Evolutionary conservation across 176 grass and related monocot species (phyloP).

Genomic region (Cenchrus fungigraminus): DNA sequence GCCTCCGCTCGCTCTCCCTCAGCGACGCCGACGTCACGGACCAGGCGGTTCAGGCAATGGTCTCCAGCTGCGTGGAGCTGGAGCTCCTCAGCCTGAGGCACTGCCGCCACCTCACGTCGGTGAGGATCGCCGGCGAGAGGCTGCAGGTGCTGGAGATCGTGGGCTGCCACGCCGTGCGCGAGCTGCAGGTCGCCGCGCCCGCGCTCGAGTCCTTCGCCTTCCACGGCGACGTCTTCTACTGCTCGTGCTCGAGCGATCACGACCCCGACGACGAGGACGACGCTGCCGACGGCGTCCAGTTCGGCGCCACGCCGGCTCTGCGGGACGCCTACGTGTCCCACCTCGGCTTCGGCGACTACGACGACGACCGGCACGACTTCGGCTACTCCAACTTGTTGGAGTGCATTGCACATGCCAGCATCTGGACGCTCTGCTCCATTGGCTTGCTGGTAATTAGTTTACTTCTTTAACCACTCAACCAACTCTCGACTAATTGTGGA

Average conservation of each 20-base stretch:
- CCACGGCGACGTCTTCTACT: slow-evolving; percentile 24
- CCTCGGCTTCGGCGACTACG: neutral
- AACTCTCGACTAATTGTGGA: too few relatives aligned
- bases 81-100: slow-evolving; percentile 56
- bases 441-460: slow-evolving; percentile 39
- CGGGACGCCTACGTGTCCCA: slow-evolving; percentile 45
- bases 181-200: slow-evolving; percentile 35
- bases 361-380: neutral
- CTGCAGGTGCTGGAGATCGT: slow-evolving; percentile 49
- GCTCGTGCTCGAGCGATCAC: too few relatives aligned
- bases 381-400: slow-evolving; percentile 19
- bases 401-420: slow-evolving; percentile 42
- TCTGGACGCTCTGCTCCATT: slow-evolving; percentile 47
- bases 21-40: slow-evolving; percentile 40
- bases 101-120: slow-evolving; percentile 16
- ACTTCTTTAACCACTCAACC: too few relatives aligned
- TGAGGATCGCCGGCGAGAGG: slow-evolving; percentile 38
- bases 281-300: neutral
- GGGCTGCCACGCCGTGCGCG: slow-evolving; percentile 13
- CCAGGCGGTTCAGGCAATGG: slow-evolving; percentile 19
- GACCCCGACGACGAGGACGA: neutral
- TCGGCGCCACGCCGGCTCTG: slow-evolving; percentile 37
- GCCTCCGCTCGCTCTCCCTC: slow-evolving; percentile 49
- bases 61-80: slow-evolving; percentile 37
- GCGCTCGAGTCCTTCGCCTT: slow-evolving; percentile 52